Evolutionary conservation across 768 basidiomycete species (phyloP), one percentile per base, ranked within the genome.

Genomic region (Panellus pusillus): DNA sequence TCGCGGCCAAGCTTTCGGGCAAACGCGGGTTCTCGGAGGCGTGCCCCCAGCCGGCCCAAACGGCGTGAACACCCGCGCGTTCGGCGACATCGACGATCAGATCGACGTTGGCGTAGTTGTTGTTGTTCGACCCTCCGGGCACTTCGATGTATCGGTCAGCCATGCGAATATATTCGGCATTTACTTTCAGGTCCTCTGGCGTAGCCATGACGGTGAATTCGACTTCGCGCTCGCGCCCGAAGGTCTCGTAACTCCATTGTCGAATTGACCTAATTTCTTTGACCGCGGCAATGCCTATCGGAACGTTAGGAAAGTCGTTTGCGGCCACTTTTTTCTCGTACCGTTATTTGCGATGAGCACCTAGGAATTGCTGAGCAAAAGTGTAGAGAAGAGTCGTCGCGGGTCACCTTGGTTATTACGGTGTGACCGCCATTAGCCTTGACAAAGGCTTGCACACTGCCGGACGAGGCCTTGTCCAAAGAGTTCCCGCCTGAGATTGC

Each of bases 181-280:
- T 99, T 70, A 98, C 95, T 71, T 93, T 93, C 60, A 98, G 78
- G 74, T 98, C 96, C 69, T 99, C 97, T 19, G 97, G 97, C 12
- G 97, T 99, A 46, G 97, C 94, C 97, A 99, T 98, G 55, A 98
- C 97, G 36, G 94, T 96, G 79, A 99, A 98, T 70, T 99, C 95
- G 74, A 99, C 81, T 50, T 90, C 91, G 61, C 93, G 88, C 68
- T 99, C 97, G 50, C 85, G 86, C 55, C 97, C 97, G 72, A 99
- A 99, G 0, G 95, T 94, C 75, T 98, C 97, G 75, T 98, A 99
- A 66, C 92, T 94, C 97, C 97, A 99, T 84, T 98, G 96, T 52
- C 97, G 85, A 62, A 99, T 89, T 43, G 97, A 98, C 44, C 97
- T 87, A 65, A 99, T 99, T 75, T 98, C 97, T 73, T 99, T 99